Evolutionary conservation across 192 early-diverging fungal species (phyloP).

Genomic region (Podochytrium sp.): DNA sequence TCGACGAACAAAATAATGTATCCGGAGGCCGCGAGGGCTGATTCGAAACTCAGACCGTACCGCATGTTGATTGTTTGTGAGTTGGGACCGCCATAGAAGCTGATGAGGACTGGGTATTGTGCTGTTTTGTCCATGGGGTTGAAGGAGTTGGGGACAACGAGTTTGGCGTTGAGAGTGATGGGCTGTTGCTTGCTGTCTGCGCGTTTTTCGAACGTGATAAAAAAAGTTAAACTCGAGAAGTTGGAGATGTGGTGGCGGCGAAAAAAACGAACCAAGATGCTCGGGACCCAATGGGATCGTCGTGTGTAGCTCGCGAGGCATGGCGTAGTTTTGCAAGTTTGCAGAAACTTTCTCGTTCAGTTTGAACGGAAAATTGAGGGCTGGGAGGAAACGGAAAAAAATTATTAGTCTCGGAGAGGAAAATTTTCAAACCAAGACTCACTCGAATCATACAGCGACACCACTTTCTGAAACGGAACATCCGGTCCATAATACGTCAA

Average conservation of each 20-base stretch:
- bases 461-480: constrained; percentile 73
- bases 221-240: not conserved
- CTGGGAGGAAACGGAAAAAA: not conserved
- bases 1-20: constrained; percentile 63
- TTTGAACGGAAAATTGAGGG: constrained; percentile 19
- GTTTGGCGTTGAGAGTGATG: constrained; percentile 76
- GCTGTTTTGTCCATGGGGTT: constrained; percentile 55
- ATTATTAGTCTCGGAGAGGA: no score
- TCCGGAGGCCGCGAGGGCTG: constrained; percentile 46
- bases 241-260: constrained; percentile 7
- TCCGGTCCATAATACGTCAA: constrained; percentile 84
- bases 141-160: constrained; percentile 81
- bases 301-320: constrained; percentile 59
- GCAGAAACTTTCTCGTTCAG: constrained; percentile 53
- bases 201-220: not conserved
- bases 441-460: constrained; percentile 17
- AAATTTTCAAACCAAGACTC: not conserved
- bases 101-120: constrained; percentile 87
- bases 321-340: constrained; percentile 55
- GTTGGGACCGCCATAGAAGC: constrained; percentile 85
- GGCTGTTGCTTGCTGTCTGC: no score
- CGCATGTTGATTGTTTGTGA: constrained; percentile 67
- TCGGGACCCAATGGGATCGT: constrained; percentile 37
- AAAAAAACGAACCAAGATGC: constrained; percentile 17
- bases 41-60: constrained; percentile 43